Evolutionary conservation across 2,329 filamentous ascomycete genomes (phyloP).

Genomic region (Beauveria rudraprayagi): DNA sequence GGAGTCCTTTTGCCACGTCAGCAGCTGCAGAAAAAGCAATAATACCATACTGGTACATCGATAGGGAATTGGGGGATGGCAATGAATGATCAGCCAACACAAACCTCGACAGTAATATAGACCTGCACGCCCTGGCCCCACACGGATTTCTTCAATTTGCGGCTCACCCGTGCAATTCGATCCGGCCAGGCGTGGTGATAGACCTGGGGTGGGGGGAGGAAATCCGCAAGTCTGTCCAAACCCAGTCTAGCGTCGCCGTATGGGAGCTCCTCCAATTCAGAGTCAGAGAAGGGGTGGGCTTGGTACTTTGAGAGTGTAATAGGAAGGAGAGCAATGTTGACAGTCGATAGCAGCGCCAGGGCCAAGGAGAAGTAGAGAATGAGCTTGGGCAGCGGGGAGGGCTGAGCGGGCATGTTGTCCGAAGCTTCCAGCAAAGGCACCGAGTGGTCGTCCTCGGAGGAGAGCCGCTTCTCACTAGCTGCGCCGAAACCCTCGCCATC

Average conservation of each 20-base stretch:
- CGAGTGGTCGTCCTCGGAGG: not conserved
- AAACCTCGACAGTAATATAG: slow-evolving; percentile 5
- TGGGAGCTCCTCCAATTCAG: not conserved
- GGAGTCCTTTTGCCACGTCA: not conserved
- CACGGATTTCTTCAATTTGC: not conserved
- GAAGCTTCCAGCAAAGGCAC: not conserved
- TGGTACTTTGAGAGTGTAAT: not conserved
- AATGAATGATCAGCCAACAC: not conserved
- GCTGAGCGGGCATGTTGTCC: not conserved
- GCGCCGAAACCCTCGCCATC: not conserved
- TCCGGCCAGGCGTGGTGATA: not conserved
- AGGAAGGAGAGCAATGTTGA: not conserved
- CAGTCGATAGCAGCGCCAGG: not conserved
- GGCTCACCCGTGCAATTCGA: slow-evolving; percentile 3
- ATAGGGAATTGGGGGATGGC: too few species aligned
- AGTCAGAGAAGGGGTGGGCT: not conserved
- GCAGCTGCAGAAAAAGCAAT: not conserved
- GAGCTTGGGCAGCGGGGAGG: not conserved
- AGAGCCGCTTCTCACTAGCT: not conserved
- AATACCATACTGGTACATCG: too few species aligned
- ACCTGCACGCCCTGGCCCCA: slow-evolving; percentile 3
- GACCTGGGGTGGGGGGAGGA: not conserved
- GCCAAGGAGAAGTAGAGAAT: not conserved
- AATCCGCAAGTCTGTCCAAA: not conserved
- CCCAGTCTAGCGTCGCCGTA: too few species aligned